A percentile compares a stretch with the other conserved stretches of the same genome.
phyloP scores from a whole-genome alignment of 257 asterid genomes.

The Nicotiana tabacum region DNA sequence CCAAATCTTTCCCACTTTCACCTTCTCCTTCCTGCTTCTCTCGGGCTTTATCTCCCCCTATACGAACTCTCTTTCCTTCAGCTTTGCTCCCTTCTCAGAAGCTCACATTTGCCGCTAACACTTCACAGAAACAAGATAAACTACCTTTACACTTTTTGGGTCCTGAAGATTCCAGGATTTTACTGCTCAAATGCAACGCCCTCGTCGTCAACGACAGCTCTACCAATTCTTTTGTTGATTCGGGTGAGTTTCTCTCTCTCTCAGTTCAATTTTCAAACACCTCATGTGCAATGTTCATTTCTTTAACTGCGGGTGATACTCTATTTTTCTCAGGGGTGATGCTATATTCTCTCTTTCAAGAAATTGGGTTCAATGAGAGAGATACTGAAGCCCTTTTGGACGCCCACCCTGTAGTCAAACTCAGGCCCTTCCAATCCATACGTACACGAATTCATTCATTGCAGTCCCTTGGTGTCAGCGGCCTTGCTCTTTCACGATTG shows the following conservation, averaged over 20 bases:
- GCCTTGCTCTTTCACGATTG: slow-evolving; percentile 48
- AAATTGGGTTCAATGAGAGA: slow-evolving; percentile 53
- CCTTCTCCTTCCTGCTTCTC: not conserved
- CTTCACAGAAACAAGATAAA: not conserved
- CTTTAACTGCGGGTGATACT: not conserved
- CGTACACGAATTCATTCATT: slow-evolving; percentile 40
- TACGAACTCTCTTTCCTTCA: not conserved
- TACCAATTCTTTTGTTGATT: slow-evolving; percentile 1
- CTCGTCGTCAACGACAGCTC: not conserved
- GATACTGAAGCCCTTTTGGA: slow-evolving; percentile 54
- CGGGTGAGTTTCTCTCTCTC: slow-evolving; percentile 12
- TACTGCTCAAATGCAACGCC: slow-evolving; percentile 7
- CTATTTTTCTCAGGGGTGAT: slow-evolving; percentile 31
- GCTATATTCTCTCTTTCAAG: slow-evolving; percentile 51
- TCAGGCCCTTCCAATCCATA: slow-evolving; percentile 40
- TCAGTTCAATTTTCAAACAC: not conserved
- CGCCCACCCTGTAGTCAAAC: slow-evolving; percentile 33
- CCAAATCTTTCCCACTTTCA: not conserved
- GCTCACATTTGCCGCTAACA: not conserved
- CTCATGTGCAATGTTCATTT: not conserved
- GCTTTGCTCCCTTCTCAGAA: not conserved
- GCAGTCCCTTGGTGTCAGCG: slow-evolving; percentile 49
- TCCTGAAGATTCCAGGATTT: not conserved
- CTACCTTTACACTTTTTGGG: not conserved
- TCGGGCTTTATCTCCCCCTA: not conserved